These are phyloP conservation scores for Scenedesmus sp. DNA, from an alignment of 163 green algal species.

Conservation along the genomic window DNA sequence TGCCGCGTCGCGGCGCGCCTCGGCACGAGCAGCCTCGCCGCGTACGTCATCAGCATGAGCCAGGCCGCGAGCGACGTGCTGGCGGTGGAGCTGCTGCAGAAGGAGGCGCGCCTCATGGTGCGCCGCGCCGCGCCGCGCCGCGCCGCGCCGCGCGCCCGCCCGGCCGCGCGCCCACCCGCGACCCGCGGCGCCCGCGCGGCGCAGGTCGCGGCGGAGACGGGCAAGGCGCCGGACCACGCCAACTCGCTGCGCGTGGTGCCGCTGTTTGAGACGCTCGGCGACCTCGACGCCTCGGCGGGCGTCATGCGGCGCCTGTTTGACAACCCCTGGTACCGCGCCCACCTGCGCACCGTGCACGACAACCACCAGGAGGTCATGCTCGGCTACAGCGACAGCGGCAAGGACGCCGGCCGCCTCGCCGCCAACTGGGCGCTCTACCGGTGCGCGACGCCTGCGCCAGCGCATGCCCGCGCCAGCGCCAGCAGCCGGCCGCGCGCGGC, in stretches of 20 bases:
- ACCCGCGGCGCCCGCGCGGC: too few species aligned
- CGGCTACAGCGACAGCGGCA: conserved; percentile 94
- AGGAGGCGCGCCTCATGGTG: conserved; percentile 77
- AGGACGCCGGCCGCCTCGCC: conserved; percentile 89
- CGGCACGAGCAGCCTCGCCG: conserved; percentile 72
- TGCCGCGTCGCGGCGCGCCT: conserved; percentile 72
- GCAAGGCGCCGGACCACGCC: conserved; percentile 44
- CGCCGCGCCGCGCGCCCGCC: too few species aligned
- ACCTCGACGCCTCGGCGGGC: conserved; percentile 70
- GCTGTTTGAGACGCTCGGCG: conserved; percentile 92
- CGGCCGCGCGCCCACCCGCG: too few species aligned
- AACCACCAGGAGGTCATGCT: conserved; percentile 93
- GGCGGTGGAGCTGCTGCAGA: conserved; percentile 92
- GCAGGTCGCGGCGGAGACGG: conserved; percentile 56
- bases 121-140: neutral
- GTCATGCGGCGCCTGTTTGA: conserved; percentile 60
- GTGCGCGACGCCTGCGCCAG: too few species aligned
- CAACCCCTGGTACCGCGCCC: conserved; percentile 83
- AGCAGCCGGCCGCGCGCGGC: too few species aligned
- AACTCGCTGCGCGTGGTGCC: conserved; percentile 84
- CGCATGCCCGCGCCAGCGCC: too few species aligned
- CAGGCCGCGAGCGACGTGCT: conserved; percentile 84
- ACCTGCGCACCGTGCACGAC: conserved; percentile 70
- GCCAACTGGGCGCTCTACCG: conserved; percentile 95
- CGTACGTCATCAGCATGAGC: conserved; percentile 94